Conservation (phyloP, 1,284 basidiomycete species). For the Anthracocystis panici-leucophaei region DNA sequence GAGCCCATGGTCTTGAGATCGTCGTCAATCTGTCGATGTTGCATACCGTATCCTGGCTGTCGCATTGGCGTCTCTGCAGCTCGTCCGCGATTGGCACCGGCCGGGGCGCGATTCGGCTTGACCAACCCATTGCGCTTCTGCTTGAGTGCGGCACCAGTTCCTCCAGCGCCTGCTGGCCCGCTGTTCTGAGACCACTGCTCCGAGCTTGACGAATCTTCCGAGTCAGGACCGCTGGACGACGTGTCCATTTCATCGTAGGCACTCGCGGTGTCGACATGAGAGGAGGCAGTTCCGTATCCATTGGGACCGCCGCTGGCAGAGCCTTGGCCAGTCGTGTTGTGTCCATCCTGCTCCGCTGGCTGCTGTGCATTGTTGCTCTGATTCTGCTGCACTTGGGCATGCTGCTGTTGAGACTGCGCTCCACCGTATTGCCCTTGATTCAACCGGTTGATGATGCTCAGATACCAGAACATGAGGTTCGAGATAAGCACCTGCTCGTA, state of each 20-base stretch:
- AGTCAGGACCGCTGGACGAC: constrained; percentile 25
- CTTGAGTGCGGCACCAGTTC: constrained; percentile 23
- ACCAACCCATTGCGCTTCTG: constrained; percentile 43
- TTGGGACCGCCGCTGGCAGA: constrained; percentile 6
- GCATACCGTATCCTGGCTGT: constrained; percentile 90
- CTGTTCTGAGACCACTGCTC: constrained; percentile 32
- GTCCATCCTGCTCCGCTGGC: constrained; percentile 17
- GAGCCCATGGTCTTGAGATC: constrained; percentile 72
- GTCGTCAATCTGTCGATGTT: constrained; percentile 89
- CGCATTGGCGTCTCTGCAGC: constrained; percentile 86
- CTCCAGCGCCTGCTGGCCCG: constrained; percentile 3
- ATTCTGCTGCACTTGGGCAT: constrained; percentile 38
- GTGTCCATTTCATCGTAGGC: constrained; percentile 43
- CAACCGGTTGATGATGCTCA: constrained; percentile 91
- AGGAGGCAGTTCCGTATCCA: constrained; percentile 8
- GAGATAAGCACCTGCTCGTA: constrained; percentile 99
- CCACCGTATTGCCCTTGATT: constrained; percentile 68
- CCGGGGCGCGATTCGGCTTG: constrained; percentile 63
- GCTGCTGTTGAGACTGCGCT: constrained; percentile 63
- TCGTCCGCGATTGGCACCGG: constrained; percentile 70
- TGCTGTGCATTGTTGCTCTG: neutral
- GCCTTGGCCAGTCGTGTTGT: neutral
- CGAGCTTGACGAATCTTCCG: constrained; percentile 18
- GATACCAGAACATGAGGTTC: constrained; percentile 99
- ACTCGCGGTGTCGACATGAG: constrained; percentile 31